Evolutionary conservation across 2,329 filamentous ascomycete genomes (phyloP), one percentile per base, ranked within the genome.

Genomic region (Scedosporium dehoogii): DNA sequence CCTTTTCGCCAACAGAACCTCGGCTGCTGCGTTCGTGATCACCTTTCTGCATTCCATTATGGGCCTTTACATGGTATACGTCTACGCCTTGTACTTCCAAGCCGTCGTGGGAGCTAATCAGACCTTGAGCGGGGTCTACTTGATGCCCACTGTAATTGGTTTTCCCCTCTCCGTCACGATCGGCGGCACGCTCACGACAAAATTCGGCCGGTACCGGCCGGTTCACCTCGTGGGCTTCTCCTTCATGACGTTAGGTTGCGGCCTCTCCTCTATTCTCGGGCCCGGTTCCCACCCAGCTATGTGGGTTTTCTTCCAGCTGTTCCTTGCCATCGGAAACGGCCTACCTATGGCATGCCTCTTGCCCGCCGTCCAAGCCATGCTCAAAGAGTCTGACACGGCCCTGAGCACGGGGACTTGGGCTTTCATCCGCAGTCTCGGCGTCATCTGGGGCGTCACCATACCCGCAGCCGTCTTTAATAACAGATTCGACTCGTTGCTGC

Each of bases 21-120:
- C 65, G 0, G 60, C 59, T 1, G 55, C 57, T 4, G 63, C 65
- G 18, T 61, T 68, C 1, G 3, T 65, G 6, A 65, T 68, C 5
- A 66, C 66, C 4, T 69, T 69, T 57, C 61, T 69, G 6, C 67
- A 66, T 48, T 63, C 62, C 42, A 60, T 70, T 7, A 25, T 67
- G 51, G 51, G 51, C 23, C 51, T 72, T 57, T 77, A 75, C 71
- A 65, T 69, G 3, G 67, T 72, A 57, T 76, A 73, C 67, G 79
- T 79, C 63, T 59, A 79, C 0, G 77, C 79, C 0, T 63, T 81
- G 1, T 81, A 80, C 66, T 81, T 81, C 65, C 77, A 81, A 60
- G 72, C 70, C 0, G 75, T 81, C 0, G 68, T 69, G 4, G 58
- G 68, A 1, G 69, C 71, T 4, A 68, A 70, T 0, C 73, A 79